Conservation (phyloP, 805 yeast genomes). For the Hermanozyma aechmeae region DNA sequence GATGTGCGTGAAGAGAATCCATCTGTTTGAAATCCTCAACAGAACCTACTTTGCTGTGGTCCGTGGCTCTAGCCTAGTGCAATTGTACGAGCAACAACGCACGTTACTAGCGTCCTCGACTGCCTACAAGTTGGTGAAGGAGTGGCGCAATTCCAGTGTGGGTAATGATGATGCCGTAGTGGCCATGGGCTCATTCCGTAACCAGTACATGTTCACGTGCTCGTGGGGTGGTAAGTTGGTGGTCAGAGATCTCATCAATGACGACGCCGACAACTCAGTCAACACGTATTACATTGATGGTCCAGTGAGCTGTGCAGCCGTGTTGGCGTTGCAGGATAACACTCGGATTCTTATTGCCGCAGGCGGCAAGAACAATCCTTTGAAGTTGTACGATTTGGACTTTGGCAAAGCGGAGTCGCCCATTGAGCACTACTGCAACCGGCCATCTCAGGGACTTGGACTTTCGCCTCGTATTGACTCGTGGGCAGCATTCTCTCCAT, state of each 20-base stretch:
- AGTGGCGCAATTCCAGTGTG: slow-evolving; percentile 20
- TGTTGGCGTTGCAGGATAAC: slow-evolving; percentile 4
- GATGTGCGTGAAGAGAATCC: background rate
- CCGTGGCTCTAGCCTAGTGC: background rate
- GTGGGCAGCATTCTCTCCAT: no score
- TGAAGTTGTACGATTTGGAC: slow-evolving; percentile 16
- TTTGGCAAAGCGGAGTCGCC: no score
- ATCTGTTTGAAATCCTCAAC: background rate
- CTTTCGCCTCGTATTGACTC: no score
- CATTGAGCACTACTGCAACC: no score
- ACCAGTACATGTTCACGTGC: slow-evolving; percentile 23
- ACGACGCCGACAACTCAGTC: slow-evolving; percentile 22
- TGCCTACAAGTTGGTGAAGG: slow-evolving; percentile 18
- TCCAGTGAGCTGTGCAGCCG: slow-evolving; percentile 15
- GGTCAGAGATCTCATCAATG: slow-evolving; percentile 26
- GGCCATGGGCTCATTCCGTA: slow-evolving; percentile 15
- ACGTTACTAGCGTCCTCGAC: no score
- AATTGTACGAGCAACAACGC: background rate
- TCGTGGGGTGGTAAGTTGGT: slow-evolving; percentile 24
- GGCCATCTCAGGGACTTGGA: no score
- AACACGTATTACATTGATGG: slow-evolving; percentile 15
- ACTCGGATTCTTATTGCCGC: slow-evolving; percentile 11
- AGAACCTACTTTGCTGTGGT: background rate
- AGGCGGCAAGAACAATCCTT: slow-evolving; percentile 19
- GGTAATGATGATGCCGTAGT: slow-evolving; percentile 15